These are phyloP conservation scores for Solanum hybrid DNA, from an alignment of 305 asterid species.

Conservation along the genomic window DNA sequence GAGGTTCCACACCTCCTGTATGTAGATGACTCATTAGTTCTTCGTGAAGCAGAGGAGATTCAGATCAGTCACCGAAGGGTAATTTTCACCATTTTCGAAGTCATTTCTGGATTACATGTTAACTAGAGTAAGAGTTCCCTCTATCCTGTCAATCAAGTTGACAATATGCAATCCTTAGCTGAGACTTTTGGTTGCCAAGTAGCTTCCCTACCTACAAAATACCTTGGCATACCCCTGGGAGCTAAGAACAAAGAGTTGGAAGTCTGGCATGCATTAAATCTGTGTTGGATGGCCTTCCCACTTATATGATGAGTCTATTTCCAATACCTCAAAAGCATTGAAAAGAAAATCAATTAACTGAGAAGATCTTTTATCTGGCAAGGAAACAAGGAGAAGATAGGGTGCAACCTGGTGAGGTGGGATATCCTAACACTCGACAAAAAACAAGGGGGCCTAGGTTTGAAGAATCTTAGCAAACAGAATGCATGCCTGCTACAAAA, in stretches of 20 bases:
- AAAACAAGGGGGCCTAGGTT: not conserved
- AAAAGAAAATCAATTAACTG: not conserved
- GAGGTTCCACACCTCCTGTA: not conserved
- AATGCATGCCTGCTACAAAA: not conserved
- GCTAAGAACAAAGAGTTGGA: not conserved
- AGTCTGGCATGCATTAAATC: not conserved
- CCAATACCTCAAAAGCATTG: not conserved
- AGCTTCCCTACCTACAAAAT: not conserved
- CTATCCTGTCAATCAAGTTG: not conserved
- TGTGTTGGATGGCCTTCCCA: not conserved
- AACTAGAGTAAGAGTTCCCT: not conserved
- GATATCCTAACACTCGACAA: not conserved
- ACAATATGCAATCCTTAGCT: not conserved
- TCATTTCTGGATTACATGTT: not conserved
- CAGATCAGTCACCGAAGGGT: not conserved
- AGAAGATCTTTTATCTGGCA: not conserved
- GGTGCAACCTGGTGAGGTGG: not conserved
- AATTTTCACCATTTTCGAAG: not conserved
- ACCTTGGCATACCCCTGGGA: not conserved
- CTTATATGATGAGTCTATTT: not conserved
- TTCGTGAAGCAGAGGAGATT: not conserved
- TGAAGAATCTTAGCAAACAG: not conserved
- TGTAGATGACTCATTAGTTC: not conserved
- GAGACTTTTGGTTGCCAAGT: not conserved
- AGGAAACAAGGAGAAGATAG: not conserved